Evolutionary conservation across 75 land plant genomes (phyloP).

Genomic region (Sequoiadendron giganteum): DNA sequence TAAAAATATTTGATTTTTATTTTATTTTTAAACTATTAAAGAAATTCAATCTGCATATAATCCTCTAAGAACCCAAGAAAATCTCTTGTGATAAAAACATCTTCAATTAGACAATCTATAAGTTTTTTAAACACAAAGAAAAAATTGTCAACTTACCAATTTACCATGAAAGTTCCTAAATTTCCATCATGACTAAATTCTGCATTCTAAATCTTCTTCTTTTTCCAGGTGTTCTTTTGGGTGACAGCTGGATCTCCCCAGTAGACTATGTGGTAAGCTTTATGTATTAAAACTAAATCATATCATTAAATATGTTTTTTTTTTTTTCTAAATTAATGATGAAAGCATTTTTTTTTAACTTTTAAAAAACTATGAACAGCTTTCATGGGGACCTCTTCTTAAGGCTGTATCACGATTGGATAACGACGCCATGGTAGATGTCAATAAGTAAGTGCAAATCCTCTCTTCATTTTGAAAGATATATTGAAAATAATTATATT

Average conservation of each 20-base stretch:
- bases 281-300: background rate
- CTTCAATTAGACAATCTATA: background rate
- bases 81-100: too few species aligned
- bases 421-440: slow-evolving; percentile 19
- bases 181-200: background rate
- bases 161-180: background rate
- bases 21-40: too few species aligned
- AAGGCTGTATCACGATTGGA: slow-evolving; percentile 73
- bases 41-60: too few species aligned
- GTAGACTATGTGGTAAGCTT: slow-evolving; percentile 70
- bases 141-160: background rate
- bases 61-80: too few species aligned
- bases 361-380: slow-evolving; percentile 21
- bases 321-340: background rate
- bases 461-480: background rate
- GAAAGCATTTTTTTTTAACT: background rate
- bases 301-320: background rate
- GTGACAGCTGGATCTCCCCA: slow-evolving; percentile 89
- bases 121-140: background rate
- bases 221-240: slow-evolving; percentile 60
- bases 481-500: background rate
- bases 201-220: background rate
- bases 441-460: slow-evolving; percentile 18
- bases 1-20: too few species aligned
- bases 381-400: slow-evolving; percentile 86